phyloP scores from a whole-genome alignment of 768 basidiomycete species.

The Auriscalpium microsporum region DNA sequence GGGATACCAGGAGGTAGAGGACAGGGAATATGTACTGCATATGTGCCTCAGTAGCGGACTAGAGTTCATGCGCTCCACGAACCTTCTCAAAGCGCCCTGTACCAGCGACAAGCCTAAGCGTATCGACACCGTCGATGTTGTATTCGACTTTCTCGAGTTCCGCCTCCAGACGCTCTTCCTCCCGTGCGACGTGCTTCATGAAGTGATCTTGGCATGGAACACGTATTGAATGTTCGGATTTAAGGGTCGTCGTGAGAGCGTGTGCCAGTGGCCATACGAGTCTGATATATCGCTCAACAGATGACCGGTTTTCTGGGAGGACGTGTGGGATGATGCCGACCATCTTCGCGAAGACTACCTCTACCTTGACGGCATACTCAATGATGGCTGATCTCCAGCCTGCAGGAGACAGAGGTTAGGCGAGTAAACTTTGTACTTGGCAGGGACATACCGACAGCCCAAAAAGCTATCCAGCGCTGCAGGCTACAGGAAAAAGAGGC shows the following conservation, averaged over 20 bases:
- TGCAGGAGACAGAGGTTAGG: neutral
- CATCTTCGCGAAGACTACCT: neutral
- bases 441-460: constrained; percentile 10
- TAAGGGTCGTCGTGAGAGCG: neutral
- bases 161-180: constrained; percentile 16
- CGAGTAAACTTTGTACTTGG: neutral
- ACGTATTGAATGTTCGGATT: neutral
- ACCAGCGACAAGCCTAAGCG: constrained; percentile 16
- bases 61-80: neutral
- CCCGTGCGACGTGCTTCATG: constrained; percentile 10
- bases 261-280: neutral
- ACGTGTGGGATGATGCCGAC: neutral
- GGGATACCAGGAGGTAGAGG: constrained; percentile 2
- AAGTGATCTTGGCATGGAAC: constrained; percentile 4
- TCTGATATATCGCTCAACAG: neutral
- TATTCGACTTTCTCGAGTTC: constrained; percentile 17
- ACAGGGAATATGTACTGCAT: neutral
- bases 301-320: neutral
- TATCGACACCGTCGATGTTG: constrained; percentile 20
- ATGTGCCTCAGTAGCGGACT: neutral
- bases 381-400: neutral
- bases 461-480: constrained; percentile 22
- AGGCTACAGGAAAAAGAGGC: constrained; percentile 4
- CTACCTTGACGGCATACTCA: neutral
- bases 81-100: constrained; percentile 19